Evolutionary conservation across 345 rosid genomes (phyloP), one percentile per base, ranked within the genome.

Genomic region (Camelina laxa): DNA sequence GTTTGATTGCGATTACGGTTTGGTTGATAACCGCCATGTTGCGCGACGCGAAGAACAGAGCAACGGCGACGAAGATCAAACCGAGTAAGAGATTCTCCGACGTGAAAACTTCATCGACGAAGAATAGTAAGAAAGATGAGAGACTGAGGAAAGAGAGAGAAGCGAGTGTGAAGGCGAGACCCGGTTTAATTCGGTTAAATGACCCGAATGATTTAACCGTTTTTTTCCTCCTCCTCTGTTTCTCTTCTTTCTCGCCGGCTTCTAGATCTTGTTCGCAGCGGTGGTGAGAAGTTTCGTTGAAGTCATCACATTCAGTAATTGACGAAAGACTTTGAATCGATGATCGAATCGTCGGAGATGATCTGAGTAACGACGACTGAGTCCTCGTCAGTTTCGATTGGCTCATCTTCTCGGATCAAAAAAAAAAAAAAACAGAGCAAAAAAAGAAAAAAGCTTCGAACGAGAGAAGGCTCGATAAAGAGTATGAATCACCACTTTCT

Each of bases 301-400:
- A 74, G 57, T 84, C 93, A 57, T 84, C 93, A 57, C 72, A 81
- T 68, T 91, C 92, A 36, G 76, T 78, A 70, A 89, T 79, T n/a
- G 91, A 91, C 17, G 85, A 80, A 11, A 94, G 80, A 58, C 98
- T 94, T 68, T 91, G 95, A 63, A 94, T 84, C 61, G 98, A 89
- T 9, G 96, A 91, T 74, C 96, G 91, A 72, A 87, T 78, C 75
- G 92, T 92, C 6, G 97, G 90, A 11, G 95, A 85, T 19, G 97
- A 89, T 33, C 96, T 88, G 57, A 94, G 91, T 30, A 95, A 90
- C 49, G 96, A 90, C 3, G 99, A 95, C 53, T 88, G 85, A 0
- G 93, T 91, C 59, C 96, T 78, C 61, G 96, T 88, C 1, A 92
- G 89, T 91, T 86, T 86, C 56, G 82, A 65, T 76, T 85, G 90